A percentile compares a stretch with the other conserved stretches of the same genome.
Conservation (phyloP, 2,329 filamentous ascomycete genomes). For the Arthrobotrys pseudoclavata region DNA sequence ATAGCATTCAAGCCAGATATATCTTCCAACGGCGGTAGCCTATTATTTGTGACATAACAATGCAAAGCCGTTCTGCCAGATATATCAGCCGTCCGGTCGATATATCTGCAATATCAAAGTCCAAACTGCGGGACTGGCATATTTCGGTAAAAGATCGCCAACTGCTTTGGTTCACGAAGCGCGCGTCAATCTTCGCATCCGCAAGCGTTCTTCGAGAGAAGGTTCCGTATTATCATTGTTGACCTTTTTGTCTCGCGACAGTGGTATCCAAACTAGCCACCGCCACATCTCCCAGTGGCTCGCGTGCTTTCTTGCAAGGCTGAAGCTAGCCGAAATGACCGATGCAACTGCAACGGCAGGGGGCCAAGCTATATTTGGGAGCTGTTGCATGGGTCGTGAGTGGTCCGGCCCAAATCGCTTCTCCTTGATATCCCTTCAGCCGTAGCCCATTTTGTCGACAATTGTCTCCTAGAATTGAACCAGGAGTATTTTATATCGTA, state of each 20-base stretch:
- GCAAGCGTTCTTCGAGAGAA: neutral
- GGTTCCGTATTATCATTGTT: too few species aligned
- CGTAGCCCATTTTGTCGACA: neutral
- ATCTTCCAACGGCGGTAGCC: neutral
- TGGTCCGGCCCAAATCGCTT: constrained; percentile 14
- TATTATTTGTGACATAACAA: neutral
- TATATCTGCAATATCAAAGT: neutral
- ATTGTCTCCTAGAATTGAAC: neutral
- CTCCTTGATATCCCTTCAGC: constrained; percentile 27
- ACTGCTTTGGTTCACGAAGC: neutral
- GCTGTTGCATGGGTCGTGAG: constrained; percentile 15
- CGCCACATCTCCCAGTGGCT: constrained; percentile 17
- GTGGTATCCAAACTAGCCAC: constrained; percentile 15
- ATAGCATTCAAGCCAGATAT: constrained; percentile 3
- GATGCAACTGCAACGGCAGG: constrained; percentile 28
- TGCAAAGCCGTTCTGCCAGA: neutral
- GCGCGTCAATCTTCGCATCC: neutral
- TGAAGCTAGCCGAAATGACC: constrained; percentile 46
- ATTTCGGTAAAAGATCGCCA: neutral
- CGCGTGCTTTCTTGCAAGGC: constrained; percentile 30
- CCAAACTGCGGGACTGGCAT: neutral
- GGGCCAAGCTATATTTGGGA: constrained; percentile 32
- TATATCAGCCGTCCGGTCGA: too few species aligned
- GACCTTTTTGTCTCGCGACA: neutral
- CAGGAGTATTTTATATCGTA: neutral